Percentiles rank a stretch among this genome's conserved stretches.
These are phyloP conservation scores for Platanthera guangdongensis DNA, from an alignment of 106 monocot genomes.

Conservation along the genomic window DNA sequence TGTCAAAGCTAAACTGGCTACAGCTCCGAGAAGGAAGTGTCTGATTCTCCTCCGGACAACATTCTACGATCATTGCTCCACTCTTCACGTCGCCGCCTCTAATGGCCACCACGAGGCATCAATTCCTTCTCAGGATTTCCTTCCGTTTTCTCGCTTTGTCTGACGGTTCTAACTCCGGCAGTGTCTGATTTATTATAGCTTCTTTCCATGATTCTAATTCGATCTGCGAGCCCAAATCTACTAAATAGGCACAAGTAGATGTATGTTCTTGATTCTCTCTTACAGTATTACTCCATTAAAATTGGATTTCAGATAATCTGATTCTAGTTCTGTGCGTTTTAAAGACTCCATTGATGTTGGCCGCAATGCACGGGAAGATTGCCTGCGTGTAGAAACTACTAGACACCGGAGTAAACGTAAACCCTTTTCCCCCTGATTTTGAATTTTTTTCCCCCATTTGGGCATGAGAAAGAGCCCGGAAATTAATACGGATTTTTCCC, in stretches of 20 bases:
- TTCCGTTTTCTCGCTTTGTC: not conserved
- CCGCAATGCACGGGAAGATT: no score
- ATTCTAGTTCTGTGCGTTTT: not conserved
- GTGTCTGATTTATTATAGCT: conserved; percentile 19
- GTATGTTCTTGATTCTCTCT: conserved; percentile 4
- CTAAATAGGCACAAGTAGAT: conserved; percentile 52
- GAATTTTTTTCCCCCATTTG: no score
- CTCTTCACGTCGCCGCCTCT: conserved; percentile 55
- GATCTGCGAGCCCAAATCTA: conserved; percentile 26
- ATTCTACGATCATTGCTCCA: conserved; percentile 38
- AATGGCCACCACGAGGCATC: conserved; percentile 42
- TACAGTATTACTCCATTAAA: not conserved
- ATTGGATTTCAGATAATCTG: not conserved
- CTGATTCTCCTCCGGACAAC: conserved; percentile 31
- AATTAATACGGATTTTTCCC: not conserved
- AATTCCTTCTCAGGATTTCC: not conserved
- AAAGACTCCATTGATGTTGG: conserved; percentile 58
- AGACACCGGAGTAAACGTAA: no score
- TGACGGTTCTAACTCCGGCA: conserved; percentile 2
- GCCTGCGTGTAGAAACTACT: no score
- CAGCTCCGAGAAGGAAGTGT: conserved; percentile 23
- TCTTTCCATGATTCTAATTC: conserved; percentile 38
- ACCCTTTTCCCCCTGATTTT: no score
- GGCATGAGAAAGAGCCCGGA: no score
- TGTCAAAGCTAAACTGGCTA: conserved; percentile 23